phyloP scores from a whole-genome alignment of 495 filamentous ascomycete species.

The Thermochaetoides thermophila region DNA sequence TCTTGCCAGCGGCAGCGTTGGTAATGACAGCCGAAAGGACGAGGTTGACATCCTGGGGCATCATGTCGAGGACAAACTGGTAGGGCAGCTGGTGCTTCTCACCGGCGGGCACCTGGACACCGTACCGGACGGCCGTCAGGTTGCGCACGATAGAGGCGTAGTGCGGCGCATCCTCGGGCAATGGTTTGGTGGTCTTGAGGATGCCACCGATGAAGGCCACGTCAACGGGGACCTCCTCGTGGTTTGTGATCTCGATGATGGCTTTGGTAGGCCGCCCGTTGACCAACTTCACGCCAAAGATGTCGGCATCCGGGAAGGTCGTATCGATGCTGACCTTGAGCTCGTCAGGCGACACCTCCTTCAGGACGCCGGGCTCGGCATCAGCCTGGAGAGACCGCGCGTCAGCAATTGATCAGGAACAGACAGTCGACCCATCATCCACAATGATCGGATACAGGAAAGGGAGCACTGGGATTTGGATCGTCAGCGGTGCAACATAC shows the following conservation, averaged over 20 bases:
- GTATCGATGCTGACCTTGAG: constrained; percentile 63
- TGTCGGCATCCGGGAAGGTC: constrained; percentile 73
- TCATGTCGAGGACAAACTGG: constrained; percentile 79
- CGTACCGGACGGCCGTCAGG: constrained; percentile 61
- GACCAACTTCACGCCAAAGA: constrained; percentile 91
- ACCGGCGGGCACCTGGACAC: constrained; percentile 62
- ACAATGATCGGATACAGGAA: no score
- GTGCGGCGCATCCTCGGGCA: constrained; percentile 36
- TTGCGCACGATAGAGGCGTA: constrained; percentile 56
- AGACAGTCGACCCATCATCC: no score
- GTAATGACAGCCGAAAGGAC: constrained; percentile 57
- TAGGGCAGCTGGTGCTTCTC: constrained; percentile 63
- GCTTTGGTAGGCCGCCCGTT: constrained; percentile 82
- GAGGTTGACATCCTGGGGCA: constrained; percentile 75
- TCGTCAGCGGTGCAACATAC: no score
- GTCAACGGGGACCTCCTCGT: constrained; percentile 60
- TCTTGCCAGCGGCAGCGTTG: constrained; percentile 41
- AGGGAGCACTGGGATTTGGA: no score
- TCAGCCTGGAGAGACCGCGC: constrained; percentile 2
- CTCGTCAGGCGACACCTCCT: constrained; percentile 33
- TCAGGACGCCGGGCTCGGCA: constrained; percentile 16
- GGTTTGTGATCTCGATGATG: constrained; percentile 67
- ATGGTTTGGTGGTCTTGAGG: constrained; percentile 42
- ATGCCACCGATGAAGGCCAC: constrained; percentile 67
- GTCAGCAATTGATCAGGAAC: constrained; percentile 8